Base-by-base conservation (phyloP, 148 eudicot species). In the Vaccinium darrowii region DNA sequence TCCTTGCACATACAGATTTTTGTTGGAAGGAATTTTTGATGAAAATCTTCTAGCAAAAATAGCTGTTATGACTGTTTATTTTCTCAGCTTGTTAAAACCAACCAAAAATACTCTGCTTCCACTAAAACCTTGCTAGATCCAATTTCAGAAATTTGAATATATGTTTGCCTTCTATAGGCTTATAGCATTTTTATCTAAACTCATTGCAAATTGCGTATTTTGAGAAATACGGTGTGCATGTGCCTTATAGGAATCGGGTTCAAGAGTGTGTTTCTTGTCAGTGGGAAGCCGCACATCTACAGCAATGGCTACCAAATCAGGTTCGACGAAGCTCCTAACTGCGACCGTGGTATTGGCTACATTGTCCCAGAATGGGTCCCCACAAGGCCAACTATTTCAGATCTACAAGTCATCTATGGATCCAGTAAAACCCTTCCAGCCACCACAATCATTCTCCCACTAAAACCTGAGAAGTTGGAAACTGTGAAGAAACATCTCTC, bases 241-340 rank as follows among this genome's bases (percentile, higher is more conserved):
- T 57, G 36, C 36, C 8, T 84, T 76, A 76, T 80, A 89, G 91
- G 92, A 63, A 91, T 89, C 69, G 93, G 92, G 72, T 90, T 90
- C 80, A 90, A 88, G 76, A 90, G 90, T 80, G 93, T 90, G 21
- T 91, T 91, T 50, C 78, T 88, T 43, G 86, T 91, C 51, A 87
- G 86, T 73, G 73, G 86, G 36, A 83, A 79, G 50, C 90, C 91
- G 82, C 84, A 90, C 85, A 87, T 90, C 12, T 82, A 88, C 25
- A 90, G 91, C 88, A 88, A 90, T 81, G 93, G 92, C 21, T 89
- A 86, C 47, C 90, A 85, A 58, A 87, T 92, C 14, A 86, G 84
- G 53, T 92, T 91, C 58, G 84, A 75, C 47, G 94, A 92, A 82
- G 83, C 85, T 73, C 93, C 90, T 49, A 63, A 85, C 80, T 60